Base-by-base conservation (phyloP, 169 alveolate species). In the Plasmodium ovale region DNA sequence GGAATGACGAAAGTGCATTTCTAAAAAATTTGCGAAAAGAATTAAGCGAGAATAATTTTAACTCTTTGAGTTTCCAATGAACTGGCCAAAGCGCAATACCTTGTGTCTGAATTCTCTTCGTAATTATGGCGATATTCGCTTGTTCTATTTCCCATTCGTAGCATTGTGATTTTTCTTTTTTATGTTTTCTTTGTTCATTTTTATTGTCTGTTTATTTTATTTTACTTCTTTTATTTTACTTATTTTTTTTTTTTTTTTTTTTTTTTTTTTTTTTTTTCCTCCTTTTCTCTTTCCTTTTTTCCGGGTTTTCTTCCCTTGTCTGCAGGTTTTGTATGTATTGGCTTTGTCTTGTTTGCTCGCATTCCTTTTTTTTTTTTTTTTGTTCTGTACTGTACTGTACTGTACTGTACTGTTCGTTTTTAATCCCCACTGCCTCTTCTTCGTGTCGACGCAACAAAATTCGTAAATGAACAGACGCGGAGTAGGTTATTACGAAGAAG, bases 21-120 rank as follows among this genome's bases (percentile, higher is more conserved):
- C 29, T 59, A 59, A 25, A n/a, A 59, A 27, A 59, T 54, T n/a
- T 54, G 64, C 27, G 25, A 19, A 54, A 54, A 54, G 21, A 54
- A 6, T 6, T 39, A 9, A 6, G 51, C 51, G 9, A n/a, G n/a
- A n/a, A n/a, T n/a, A n/a, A n/a, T n/a, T n/a, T n/a, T n/a, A n/a
- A n/a, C n/a, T n/a, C n/a, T n/a, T n/a, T n/a, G n/a, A n/a, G n/a
- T n/a, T n/a, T n/a, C n/a, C n/a, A n/a, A n/a, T n/a, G n/a, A n/a
- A n/a, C n/a, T n/a, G n/a, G n/a, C n/a, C 65, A 33, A 54, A 33
- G 27, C 31, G 65, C 19, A 33, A n/a, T 33, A 54, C 27, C 37
- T 53, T 2, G 64, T 0, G 65, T 3, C 37, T n/a, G 27, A 31
- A n/a, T n/a, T n/a, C n/a, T n/a, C 23, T n/a, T 14, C 56, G 56